Conservation (phyloP, 2,329 filamentous ascomycete species). For the Leptographium procerum region DNA sequence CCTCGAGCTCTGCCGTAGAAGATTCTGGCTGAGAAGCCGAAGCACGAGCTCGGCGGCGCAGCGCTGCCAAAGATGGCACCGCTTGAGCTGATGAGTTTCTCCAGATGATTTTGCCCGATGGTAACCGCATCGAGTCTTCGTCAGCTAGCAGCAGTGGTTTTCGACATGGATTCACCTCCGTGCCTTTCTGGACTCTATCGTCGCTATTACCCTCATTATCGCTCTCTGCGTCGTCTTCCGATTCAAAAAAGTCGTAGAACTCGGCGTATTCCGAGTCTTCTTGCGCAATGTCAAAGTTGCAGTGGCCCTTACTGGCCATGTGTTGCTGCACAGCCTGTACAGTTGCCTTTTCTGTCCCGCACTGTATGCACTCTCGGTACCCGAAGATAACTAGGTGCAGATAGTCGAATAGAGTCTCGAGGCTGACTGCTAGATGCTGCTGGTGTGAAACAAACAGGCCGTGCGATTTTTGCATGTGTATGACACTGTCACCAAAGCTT, state of each 20-base stretch:
- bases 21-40: neutral
- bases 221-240: constrained; percentile 4
- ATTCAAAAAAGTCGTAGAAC: constrained; percentile 25
- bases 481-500: constrained; percentile 24
- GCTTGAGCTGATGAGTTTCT: constrained; percentile 10
- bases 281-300: constrained; percentile 26
- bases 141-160: constrained; percentile 11
- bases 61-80: constrained; percentile 7
- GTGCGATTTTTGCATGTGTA: constrained; percentile 38
- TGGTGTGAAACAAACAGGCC: constrained; percentile 31
- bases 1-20: neutral
- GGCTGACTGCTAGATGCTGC: constrained; percentile 29
- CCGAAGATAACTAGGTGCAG: constrained; percentile 34
- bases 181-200: neutral
- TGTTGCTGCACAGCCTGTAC: constrained; percentile 37
- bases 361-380: constrained; percentile 39
- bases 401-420: constrained; percentile 34
- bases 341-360: constrained; percentile 30
- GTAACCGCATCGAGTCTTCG: constrained; percentile 20
- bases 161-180: neutral
- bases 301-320: constrained; percentile 38
- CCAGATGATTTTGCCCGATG: constrained; percentile 24
- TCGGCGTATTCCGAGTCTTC: constrained; percentile 26
- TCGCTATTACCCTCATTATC: neutral
- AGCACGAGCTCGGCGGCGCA: neutral